Evolutionary conservation across 2,329 filamentous ascomycete species (phyloP).

Genomic region (Talaromyces sp.): DNA sequence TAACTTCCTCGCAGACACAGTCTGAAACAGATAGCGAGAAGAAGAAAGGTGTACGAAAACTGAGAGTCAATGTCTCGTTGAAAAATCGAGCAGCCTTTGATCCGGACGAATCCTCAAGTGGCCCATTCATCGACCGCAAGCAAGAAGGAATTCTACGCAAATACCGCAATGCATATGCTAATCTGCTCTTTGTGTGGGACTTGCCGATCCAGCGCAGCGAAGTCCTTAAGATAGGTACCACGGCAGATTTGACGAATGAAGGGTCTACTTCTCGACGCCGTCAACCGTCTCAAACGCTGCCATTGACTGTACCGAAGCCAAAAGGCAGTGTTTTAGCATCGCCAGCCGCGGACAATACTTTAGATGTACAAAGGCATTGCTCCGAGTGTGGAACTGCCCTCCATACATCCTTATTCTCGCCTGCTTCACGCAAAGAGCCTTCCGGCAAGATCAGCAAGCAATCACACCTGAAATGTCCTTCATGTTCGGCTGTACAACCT

Average conservation of each 20-base stretch:
- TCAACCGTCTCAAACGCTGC: slow-evolving; percentile 18
- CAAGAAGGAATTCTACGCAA: slow-evolving; percentile 44
- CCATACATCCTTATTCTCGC: slow-evolving; percentile 30
- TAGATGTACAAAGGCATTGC: slow-evolving; percentile 40
- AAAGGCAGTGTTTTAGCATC: slow-evolving; percentile 7
- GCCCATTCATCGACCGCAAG: slow-evolving; percentile 45
- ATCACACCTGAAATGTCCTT: slow-evolving; percentile 24
- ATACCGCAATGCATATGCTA: slow-evolving; percentile 54
- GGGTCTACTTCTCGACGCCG: slow-evolving; percentile 15
- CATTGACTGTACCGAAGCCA: slow-evolving; percentile 14
- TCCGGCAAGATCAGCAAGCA: slow-evolving; percentile 17
- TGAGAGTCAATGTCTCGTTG: slow-evolving; percentile 43
- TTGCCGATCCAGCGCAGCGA: slow-evolving; percentile 51
- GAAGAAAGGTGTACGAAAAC: slow-evolving; percentile 21
- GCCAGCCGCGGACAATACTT: slow-evolving; percentile 14
- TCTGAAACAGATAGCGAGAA: slow-evolving; percentile 36
- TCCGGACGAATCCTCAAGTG: slow-evolving; percentile 41
- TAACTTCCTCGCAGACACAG: slow-evolving; percentile 24
- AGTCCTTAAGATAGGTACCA: slow-evolving; percentile 51
- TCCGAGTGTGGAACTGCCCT: slow-evolving; percentile 33
- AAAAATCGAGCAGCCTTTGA: slow-evolving; percentile 55
- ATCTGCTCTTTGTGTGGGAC: slow-evolving; percentile 55
- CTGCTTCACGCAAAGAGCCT: slow-evolving; percentile 14
- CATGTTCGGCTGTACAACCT: slow-evolving; percentile 29
- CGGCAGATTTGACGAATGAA: slow-evolving; percentile 30